Evolutionary conservation across 2,329 filamentous ascomycete genomes (phyloP).

Genomic region (Talaromyces islandicus): DNA sequence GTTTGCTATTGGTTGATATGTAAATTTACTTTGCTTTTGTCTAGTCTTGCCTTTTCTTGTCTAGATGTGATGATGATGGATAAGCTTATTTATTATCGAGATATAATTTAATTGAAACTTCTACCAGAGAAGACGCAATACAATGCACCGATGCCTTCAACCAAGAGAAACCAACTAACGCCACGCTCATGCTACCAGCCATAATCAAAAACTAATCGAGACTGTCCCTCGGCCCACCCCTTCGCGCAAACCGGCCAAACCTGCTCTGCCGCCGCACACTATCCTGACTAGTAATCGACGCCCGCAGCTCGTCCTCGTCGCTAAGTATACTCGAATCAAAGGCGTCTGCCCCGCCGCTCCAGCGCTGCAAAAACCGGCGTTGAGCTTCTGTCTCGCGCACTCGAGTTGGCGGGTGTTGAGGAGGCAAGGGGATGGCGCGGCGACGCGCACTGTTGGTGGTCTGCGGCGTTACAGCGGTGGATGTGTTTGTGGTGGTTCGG

Average conservation of each 20-base stretch:
- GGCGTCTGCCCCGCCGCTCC: slow-evolving; percentile 32
- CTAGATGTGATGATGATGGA: neutral
- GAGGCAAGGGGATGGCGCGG: slow-evolving; percentile 18
- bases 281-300: slow-evolving; percentile 26
- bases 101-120: neutral
- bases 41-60: neutral
- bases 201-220: slow-evolving; percentile 37
- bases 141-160: neutral
- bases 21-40: neutral
- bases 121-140: neutral
- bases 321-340: slow-evolving; percentile 27
- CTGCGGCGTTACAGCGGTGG: neutral
- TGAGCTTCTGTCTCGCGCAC: slow-evolving; percentile 34
- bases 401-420: slow-evolving; percentile 17
- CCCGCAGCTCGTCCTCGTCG: slow-evolving; percentile 30
- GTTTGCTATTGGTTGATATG: neutral
- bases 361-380: slow-evolving; percentile 32
- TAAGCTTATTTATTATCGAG: neutral
- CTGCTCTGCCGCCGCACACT: slow-evolving; percentile 25
- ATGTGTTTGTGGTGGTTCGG: slow-evolving; percentile 16
- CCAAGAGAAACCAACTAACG: neutral
- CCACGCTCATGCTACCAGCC: neutral
- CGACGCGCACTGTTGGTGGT: neutral
- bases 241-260: slow-evolving; percentile 36
- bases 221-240: slow-evolving; percentile 44